These are phyloP conservation scores for Anthracocystis panici-leucophaei DNA, from an alignment of 1,284 basidiomycete species.

Conservation along the genomic window DNA sequence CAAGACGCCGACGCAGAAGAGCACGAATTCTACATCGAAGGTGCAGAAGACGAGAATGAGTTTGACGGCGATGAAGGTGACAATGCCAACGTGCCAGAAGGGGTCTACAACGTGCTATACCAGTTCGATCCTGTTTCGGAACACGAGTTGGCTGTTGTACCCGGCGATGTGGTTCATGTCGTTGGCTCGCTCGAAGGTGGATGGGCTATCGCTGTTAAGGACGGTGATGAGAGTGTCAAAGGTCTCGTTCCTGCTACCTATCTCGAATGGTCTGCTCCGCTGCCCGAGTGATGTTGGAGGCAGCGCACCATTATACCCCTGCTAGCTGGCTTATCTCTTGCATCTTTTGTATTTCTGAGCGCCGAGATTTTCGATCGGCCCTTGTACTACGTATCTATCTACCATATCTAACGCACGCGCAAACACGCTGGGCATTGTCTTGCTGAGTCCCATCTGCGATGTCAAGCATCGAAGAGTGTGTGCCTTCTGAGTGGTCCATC, in stretches of 20 bases:
- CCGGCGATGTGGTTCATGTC: slow-evolving; percentile 47
- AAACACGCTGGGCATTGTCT: not conserved
- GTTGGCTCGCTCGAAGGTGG: slow-evolving; percentile 56
- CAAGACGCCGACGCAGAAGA: slow-evolving; percentile 19
- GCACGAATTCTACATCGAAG: slow-evolving; percentile 38
- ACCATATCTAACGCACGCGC: not conserved
- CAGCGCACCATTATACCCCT: not conserved
- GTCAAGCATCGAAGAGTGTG: not conserved
- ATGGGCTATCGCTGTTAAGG: slow-evolving; percentile 54
- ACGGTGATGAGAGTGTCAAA: slow-evolving; percentile 22
- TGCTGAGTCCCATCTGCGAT: not conserved
- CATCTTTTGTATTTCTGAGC: slow-evolving; percentile 4
- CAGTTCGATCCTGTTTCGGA: slow-evolving; percentile 52
- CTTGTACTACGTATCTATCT: slow-evolving; percentile 3
- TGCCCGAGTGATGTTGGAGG: slow-evolving; percentile 15
- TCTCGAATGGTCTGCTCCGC: slow-evolving; percentile 43
- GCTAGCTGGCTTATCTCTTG: not conserved
- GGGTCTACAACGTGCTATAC: slow-evolving; percentile 57
- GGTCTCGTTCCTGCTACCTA: slow-evolving; percentile 54
- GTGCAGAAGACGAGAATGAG: slow-evolving; percentile 47
- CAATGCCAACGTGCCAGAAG: slow-evolving; percentile 32
- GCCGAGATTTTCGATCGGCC: not conserved
- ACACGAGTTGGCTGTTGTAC: slow-evolving; percentile 51
- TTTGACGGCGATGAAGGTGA: slow-evolving; percentile 49
- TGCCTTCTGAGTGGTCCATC: not conserved